A percentile compares a stretch with the other conserved stretches of the same genome.
Evolutionary conservation across 2,329 filamentous ascomycete genomes (phyloP).

Genomic region (Paraphoma chrysanthemicola): DNA sequence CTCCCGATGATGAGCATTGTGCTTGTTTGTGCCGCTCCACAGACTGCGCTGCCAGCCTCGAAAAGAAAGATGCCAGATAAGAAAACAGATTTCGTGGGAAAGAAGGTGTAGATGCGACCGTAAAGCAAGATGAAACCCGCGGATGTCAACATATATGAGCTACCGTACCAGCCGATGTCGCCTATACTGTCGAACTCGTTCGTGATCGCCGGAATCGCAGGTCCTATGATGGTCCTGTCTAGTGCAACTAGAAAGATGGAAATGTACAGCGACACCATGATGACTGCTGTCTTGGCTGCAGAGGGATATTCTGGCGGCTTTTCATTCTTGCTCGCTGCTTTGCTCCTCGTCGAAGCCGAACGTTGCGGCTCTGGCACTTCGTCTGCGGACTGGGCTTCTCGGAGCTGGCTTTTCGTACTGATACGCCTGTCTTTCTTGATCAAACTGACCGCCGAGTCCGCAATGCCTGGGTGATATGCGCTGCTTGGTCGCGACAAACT

Average conservation of each 20-base stretch:
- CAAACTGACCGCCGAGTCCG: conserved; percentile 19
- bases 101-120: conserved; percentile 57
- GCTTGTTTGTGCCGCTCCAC: conserved; percentile 52
- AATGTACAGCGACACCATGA: conserved; percentile 41
- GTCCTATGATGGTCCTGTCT: conserved; percentile 55
- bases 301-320: conserved; percentile 24
- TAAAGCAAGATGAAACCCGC: conserved; percentile 53
- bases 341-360: not conserved
- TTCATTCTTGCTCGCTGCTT: not conserved
- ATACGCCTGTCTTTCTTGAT: conserved; percentile 11
- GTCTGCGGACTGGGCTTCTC: conserved; percentile 10
- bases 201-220: conserved; percentile 56
- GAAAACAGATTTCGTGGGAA: conserved; percentile 58
- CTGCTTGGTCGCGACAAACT: conserved; percentile 14
- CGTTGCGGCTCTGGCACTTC: conserved; percentile 1
- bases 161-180: conserved; percentile 54
- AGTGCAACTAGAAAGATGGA: conserved; percentile 43
- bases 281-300: conserved; percentile 31
- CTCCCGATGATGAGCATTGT: conserved; percentile 40
- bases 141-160: conserved; percentile 48
- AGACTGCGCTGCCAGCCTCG: conserved; percentile 62
- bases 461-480: conserved; percentile 3
- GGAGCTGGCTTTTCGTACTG: conserved; percentile 16
- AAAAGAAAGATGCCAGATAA: conserved; percentile 56
- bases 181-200: conserved; percentile 52